Conservation (phyloP, 1,139 yeast genomes). For the Tardiomyces depauwii region DNA sequence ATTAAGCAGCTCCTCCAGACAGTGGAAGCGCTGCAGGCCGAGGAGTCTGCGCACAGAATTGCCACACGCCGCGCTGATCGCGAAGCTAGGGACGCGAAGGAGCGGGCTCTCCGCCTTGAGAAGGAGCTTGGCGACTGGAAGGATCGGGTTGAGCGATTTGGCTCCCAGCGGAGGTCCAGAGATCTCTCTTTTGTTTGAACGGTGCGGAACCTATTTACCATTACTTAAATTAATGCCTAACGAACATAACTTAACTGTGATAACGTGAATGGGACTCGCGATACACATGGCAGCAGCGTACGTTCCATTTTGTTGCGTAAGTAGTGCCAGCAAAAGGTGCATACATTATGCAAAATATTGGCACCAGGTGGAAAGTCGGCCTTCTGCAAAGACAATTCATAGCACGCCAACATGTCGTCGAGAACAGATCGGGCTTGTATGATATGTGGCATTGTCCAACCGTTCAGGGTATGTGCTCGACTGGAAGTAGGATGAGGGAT, state of each 20-base stretch:
- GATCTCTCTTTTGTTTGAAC: neutral
- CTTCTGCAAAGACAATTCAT: no score
- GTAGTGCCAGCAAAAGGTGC: no score
- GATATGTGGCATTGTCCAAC: slow-evolving; percentile 89
- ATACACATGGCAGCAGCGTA: no score
- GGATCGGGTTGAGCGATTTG: slow-evolving; percentile 27
- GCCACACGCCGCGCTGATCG: slow-evolving; percentile 35
- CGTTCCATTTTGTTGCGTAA: no score
- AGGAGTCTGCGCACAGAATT: slow-evolving; percentile 34
- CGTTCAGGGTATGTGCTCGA: slow-evolving; percentile 38
- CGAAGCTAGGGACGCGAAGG: slow-evolving; percentile 43
- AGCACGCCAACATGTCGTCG: slow-evolving; percentile 46
- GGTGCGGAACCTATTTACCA: no score
- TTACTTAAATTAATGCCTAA: no score
- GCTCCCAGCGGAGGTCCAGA: neutral
- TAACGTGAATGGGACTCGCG: no score
- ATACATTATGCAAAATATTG: no score
- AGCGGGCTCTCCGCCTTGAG: slow-evolving; percentile 44
- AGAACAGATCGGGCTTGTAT: slow-evolving; percentile 90
- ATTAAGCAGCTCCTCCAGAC: slow-evolving; percentile 29
- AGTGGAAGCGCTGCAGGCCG: slow-evolving; percentile 31
- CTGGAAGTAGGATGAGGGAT: no score
- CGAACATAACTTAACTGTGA: no score
- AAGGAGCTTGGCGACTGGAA: slow-evolving; percentile 58
- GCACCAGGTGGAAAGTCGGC: no score